These are phyloP conservation scores for Tillandsia fasciculata DNA, from an alignment of 176 grass and related monocot genomes.

Conservation along the genomic window DNA sequence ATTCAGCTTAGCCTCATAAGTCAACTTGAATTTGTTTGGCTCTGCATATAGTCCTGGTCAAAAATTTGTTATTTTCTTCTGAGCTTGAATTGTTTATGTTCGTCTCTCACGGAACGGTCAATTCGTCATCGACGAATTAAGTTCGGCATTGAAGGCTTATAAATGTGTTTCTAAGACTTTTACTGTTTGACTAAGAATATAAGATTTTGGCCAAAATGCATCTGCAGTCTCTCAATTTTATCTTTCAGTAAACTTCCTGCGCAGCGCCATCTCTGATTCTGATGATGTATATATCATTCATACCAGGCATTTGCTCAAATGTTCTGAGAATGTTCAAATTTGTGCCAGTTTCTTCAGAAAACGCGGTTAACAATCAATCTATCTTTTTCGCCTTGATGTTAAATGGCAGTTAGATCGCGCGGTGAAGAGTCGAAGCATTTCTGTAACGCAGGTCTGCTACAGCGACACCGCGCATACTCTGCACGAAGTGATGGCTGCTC, in stretches of 20 bases:
- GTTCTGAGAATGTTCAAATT: background rate
- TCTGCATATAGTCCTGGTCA: background rate
- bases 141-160: too few relatives aligned
- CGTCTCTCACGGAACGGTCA: too few relatives aligned
- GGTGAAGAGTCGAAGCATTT: constrained; percentile 13
- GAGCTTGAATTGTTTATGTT: too few relatives aligned
- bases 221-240: too few relatives aligned
- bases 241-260: too few relatives aligned
- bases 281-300: too few relatives aligned
- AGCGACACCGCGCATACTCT: constrained; percentile 2
- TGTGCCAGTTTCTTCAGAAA: background rate
- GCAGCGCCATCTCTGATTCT: too few relatives aligned
- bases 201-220: too few relatives aligned
- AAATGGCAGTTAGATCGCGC: constrained; percentile 7
- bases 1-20: background rate
- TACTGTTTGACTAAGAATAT: too few relatives aligned
- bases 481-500: constrained; percentile 19
- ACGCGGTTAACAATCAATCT: background rate
- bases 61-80: too few relatives aligned
- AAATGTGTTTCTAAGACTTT: too few relatives aligned
- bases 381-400: background rate
- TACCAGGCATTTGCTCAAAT: background rate
- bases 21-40: background rate
- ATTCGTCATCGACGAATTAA: too few relatives aligned
- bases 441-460: constrained; percentile 3